These are phyloP conservation scores for Guadua angustifolia DNA, from an alignment of 176 grass and related monocot species.

Conservation along the genomic window DNA sequence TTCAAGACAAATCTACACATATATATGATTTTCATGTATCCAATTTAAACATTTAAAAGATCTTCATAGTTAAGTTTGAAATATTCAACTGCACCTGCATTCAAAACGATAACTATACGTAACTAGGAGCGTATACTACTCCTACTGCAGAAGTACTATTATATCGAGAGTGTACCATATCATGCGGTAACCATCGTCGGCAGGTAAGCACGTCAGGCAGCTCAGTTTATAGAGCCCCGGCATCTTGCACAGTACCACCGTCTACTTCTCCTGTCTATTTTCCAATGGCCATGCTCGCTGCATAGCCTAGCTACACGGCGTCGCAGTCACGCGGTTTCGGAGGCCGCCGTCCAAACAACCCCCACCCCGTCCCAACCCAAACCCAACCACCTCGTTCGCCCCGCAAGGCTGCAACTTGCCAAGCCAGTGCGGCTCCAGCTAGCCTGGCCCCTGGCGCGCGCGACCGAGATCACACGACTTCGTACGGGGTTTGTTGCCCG, in stretches of 20 bases:
- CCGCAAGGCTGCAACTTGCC: background rate
- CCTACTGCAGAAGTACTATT: background rate
- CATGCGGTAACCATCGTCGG: background rate
- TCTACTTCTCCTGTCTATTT: background rate
- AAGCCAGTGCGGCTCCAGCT: constrained; percentile 70
- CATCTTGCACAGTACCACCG: background rate
- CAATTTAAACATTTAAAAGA: no score
- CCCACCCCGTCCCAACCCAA: no score
- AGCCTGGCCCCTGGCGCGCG: constrained; percentile 31
- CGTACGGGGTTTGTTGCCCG: constrained; percentile 30
- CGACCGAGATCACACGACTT: constrained; percentile 29
- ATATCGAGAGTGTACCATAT: background rate
- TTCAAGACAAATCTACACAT: no score
- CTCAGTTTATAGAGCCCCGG: background rate
- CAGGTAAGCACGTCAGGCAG: background rate
- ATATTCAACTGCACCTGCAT: no score
- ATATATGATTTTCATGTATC: no score
- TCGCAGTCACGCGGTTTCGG: constrained; percentile 36
- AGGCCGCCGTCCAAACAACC: background rate
- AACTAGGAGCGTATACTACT: no score
- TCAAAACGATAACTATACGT: no score
- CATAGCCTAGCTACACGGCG: background rate
- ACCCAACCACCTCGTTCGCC: constrained; percentile 1
- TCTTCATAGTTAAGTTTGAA: no score
- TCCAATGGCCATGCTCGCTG: background rate